Percentiles rank a stretch among this genome's conserved stretches.
These are phyloP conservation scores for Oldenlandia corymbosa DNA, from an alignment of 257 asterid species.

Conservation along the genomic window DNA sequence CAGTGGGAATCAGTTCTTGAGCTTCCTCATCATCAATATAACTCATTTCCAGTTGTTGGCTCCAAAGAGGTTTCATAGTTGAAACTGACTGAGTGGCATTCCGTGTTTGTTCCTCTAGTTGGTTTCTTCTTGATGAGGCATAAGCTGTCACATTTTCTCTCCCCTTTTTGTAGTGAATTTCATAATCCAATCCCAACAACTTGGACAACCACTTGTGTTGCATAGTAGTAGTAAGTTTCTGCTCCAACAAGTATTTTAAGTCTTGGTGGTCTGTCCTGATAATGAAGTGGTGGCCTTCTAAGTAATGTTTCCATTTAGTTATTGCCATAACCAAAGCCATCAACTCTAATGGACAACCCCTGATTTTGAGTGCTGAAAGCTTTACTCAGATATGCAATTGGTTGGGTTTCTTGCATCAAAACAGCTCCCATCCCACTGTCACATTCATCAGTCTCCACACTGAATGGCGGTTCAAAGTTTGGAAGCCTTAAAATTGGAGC, in stretches of 20 bases:
- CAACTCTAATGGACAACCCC: no score
- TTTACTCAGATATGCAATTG: no score
- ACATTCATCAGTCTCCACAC: no score
- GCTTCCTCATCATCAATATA: neutral
- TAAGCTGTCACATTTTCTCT: neutral
- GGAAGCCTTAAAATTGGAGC: no score
- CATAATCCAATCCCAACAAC: neutral
- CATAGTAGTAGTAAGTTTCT: neutral
- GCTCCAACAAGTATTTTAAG: neutral
- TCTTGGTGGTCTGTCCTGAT: neutral
- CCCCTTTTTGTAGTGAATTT: neutral
- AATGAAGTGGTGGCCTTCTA: neutral
- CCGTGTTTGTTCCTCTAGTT: no score
- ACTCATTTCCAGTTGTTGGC: neutral
- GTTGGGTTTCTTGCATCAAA: no score
- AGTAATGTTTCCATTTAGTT: neutral
- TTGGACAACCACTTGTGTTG: neutral
- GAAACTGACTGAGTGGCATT: no score
- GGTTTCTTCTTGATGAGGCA: neutral
- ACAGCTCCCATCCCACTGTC: no score
- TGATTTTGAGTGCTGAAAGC: no score
- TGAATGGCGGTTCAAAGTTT: no score
- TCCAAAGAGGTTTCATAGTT: no score
- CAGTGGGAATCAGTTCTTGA: neutral
- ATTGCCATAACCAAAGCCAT: neutral